Percentiles rank a stretch among this genome's conserved stretches.
These are phyloP conservation scores for Byssothecium circinans DNA, from an alignment of 2,329 filamentous ascomycete species.

Conservation along the genomic window DNA sequence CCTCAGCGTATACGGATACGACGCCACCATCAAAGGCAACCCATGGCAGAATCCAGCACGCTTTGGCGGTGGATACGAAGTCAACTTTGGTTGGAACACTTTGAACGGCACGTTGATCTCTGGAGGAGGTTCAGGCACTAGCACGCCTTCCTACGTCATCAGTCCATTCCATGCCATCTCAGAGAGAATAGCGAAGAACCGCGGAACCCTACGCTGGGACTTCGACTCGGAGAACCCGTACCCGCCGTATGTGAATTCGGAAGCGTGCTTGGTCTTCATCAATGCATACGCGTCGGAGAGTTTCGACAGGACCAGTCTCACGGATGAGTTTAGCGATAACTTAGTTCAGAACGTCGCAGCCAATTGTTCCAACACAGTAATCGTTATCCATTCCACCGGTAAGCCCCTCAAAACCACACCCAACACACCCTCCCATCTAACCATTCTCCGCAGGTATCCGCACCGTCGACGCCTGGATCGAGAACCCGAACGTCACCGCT, in stretches of 20 bases:
- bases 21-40: constrained; percentile 39
- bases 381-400: constrained; percentile 48
- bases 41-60: constrained; percentile 44
- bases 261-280: constrained; percentile 59
- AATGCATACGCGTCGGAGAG: constrained; percentile 53
- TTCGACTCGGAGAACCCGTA: too few species aligned
- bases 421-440: too few species aligned
- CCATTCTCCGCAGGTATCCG: too few species aligned
- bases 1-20: constrained; percentile 45
- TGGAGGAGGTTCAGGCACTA: constrained; percentile 46
- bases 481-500: constrained; percentile 76
- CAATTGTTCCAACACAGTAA: constrained; percentile 54
- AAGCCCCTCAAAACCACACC: too few species aligned
- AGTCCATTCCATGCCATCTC: constrained; percentile 46
- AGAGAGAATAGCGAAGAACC: too few species aligned
- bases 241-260: constrained; percentile 28
- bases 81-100: constrained; percentile 44
- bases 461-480: constrained; percentile 71
- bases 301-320: constrained; percentile 27
- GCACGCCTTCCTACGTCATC: constrained; percentile 45
- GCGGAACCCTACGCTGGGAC: too few species aligned
- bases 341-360: constrained; percentile 50
- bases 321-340: constrained; percentile 24
- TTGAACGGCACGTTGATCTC: too few species aligned
- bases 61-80: constrained; percentile 45